Evolutionary conservation across 2,329 filamentous ascomycete genomes (phyloP), one percentile per base, ranked within the genome.

Genomic region (Xylaria sp.): DNA sequence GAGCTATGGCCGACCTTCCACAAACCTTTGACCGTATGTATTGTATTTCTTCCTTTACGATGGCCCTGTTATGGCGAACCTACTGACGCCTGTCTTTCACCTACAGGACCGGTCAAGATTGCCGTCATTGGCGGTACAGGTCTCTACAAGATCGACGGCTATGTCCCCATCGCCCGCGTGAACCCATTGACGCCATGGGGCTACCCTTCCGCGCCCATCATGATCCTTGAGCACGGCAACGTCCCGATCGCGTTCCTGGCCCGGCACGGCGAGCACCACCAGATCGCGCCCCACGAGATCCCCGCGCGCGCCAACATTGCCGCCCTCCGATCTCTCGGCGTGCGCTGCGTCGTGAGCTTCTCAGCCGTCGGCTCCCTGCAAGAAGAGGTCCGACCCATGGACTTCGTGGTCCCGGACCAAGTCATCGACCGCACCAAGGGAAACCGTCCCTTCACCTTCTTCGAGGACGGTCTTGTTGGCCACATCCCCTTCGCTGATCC

Each of bases 391-490:
- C 93, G 92, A 82, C 96, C 96, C 51, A 92, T 96, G 82, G 96
- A 99, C 84, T 99, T 99, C 80, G 93, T 98, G 60, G 88, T 99
- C 12, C 96, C 95, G 0, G 94, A 98, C 82, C 96, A 99, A 84
- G 88, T 97, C 80, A 98, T 98, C 79, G 96, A 99, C 84, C 93
- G 95, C 71, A 98, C 95, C 73, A 98, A 98, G 88, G 96, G 95
- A 62, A 86, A 97, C 71, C 88, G 96, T 7, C 94, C 95, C 1
- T 98, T 95, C 81, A 98, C 96, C 30, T 99, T 97, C 84, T 99
- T 98, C 79, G 93, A 95, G 81, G 89, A 89, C 73, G 96, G 96
- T 34, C 89, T 97, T 73, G 96, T 99, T 17, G 93, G 93, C 45
- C 96, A 99, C 80, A 92, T 98, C 53, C 93, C 94, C 54, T 98